These are phyloP conservation scores for Aphanomyces astaci DNA, from an alignment of 352 stramenopile species.

Conservation along the genomic window DNA sequence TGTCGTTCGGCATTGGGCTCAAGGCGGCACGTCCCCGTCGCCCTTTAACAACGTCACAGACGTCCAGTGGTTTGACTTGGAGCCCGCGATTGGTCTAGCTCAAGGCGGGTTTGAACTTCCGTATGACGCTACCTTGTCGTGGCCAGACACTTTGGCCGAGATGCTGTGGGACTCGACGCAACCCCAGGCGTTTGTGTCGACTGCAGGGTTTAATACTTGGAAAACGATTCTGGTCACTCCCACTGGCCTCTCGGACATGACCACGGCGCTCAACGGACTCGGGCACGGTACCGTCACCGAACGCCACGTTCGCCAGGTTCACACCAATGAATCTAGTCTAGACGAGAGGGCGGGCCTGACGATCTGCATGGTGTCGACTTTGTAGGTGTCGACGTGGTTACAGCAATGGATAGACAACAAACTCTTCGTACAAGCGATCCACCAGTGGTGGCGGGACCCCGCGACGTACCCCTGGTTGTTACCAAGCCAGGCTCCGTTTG, in stretches of 20 bases:
- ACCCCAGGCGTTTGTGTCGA: constrained; percentile 39
- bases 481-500: not conserved
- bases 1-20: constrained; percentile 49
- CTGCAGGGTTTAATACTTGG: constrained; percentile 44
- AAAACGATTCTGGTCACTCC: constrained; percentile 22
- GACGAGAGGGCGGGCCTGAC: no score
- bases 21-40: constrained; percentile 46
- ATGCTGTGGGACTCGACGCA: constrained; percentile 40
- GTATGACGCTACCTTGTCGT: constrained; percentile 25
- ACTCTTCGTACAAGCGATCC: constrained; percentile 6
- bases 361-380: no score
- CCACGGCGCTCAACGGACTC: not conserved
- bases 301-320: constrained; percentile 21
- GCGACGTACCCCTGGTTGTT: constrained; percentile 5
- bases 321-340: no score
- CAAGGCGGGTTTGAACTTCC: constrained; percentile 61
- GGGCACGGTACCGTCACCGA: not conserved
- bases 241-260: not conserved
- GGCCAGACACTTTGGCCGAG: constrained; percentile 29
- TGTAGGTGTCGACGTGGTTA: constrained; percentile 17
- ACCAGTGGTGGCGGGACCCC: constrained; percentile 16
- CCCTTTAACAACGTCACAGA: constrained; percentile 32
- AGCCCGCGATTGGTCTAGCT: constrained; percentile 38
- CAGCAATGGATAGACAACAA: not conserved
- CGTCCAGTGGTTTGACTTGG: constrained; percentile 51